Conservation (phyloP, 202 grass and related monocot species). For the Musa balbisiana region DNA sequence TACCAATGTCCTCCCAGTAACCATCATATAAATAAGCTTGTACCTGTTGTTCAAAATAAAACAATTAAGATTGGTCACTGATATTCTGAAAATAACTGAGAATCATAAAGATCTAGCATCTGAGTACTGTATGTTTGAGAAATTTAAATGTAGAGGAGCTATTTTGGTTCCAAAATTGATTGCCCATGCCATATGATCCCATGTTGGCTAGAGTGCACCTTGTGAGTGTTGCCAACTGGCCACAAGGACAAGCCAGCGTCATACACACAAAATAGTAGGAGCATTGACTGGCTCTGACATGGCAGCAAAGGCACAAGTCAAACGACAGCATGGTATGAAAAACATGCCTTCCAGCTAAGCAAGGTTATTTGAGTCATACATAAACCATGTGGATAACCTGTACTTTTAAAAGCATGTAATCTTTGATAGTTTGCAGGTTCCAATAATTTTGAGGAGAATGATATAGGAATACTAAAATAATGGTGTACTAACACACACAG, state of each 20-base stretch:
- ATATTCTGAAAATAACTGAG: not conserved
- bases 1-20: conserved; percentile 98
- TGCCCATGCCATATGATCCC: not conserved
- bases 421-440: too few relatives aligned
- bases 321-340: not conserved
- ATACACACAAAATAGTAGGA: too few relatives aligned
- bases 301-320: not conserved
- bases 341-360: not conserved
- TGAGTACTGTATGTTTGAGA: not conserved
- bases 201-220: not conserved
- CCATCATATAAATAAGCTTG: conserved; percentile 93
- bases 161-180: not conserved
- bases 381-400: too few relatives aligned
- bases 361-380: too few relatives aligned
- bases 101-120: not conserved
- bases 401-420: too few relatives aligned
- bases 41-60: conserved; percentile 33
- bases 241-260: too few relatives aligned
- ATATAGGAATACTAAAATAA: not conserved
- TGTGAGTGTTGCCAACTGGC: not conserved
- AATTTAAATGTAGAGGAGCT: not conserved
- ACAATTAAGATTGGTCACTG: not conserved
- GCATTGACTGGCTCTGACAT: not conserved
- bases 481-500: too few relatives aligned
- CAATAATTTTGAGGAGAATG: not conserved